Evolutionary conservation across 805 yeast genomes (phyloP), one percentile per base, ranked within the genome.

Genomic region (Barnettozyma sucrosica): DNA sequence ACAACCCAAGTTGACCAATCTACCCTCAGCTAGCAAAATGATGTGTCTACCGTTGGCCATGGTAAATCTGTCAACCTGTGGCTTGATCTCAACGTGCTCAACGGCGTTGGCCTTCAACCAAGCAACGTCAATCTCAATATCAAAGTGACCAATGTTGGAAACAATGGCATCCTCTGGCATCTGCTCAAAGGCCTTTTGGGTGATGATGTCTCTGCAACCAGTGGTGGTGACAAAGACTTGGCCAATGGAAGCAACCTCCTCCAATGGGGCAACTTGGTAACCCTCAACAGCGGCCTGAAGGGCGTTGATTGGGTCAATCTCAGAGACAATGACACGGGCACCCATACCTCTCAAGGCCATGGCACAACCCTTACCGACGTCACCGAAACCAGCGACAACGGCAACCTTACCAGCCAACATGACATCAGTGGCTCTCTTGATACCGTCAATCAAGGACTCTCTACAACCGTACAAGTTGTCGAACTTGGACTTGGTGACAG

Each of bases 111-210:
- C 85, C 82, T 89, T 89, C 72, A 92, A 80, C 97, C 97, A 90
- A 67, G 98, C 98, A 64, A 92, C 98, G 74, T 92, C 99, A 64
- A 92, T 93, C 81, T 92, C 99, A 67, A 93, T 89, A 75, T 92
- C 99, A 64, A 92, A 92, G 79, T 92, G 99, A 72, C 99, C 99
- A 76, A 92, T 92, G 95, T 92, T 92, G 79, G 97, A 93, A 57
- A 92, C 99, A 71, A 92, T 93, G 64, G 99, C 98, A 70, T 92
- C 99, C 75, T 92, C 96, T 74, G 97, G 97, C 99, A 92, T 93
- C 63, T 72, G 74, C 62, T 75, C 75, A 72, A 92, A 92, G 78
- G 90, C 95, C 63, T 75, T 77, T 66, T 87, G 86, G 59, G 85
- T 84, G 77, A 92, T 89, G 71, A 92, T 92, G 73, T 92, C 99